Evolutionary conservation across 495 filamentous ascomycete species (phyloP), one percentile per base, ranked within the genome.

Genomic region (Penicillium nucicola): DNA sequence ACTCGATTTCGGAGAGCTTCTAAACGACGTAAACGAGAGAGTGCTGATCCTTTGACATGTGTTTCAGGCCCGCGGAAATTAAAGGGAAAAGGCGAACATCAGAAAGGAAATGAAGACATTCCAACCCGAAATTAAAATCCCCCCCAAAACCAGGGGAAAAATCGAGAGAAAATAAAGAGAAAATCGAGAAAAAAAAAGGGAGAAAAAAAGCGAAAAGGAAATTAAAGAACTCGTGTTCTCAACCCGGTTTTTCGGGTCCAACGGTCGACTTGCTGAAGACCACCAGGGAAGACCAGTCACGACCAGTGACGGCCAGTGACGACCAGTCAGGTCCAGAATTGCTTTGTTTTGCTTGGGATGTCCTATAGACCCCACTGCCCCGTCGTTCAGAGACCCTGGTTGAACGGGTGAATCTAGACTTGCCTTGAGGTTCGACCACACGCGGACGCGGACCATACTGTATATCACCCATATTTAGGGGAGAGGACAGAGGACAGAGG

Each of bases 41-140:
- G 48, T 50, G 56, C 40, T 55, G 60, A 62, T 62, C 59, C 34
- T 30, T 55, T 25, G 55, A 51, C 56, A 44, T 44, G 59, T 62
- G 59, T 62, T 62, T 62, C 59, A 62, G 56, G 56, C 45, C n/a
- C n/a, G n/a, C n/a, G n/a, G n/a, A n/a, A 55, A 55, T 51, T 32
- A 45, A 47, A 55, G 25, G 34, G 55, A 11, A 36, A 25, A 19
- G 5, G 25, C 25, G 25, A 10, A 23, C n/a, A 23, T 12, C 11
- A 20, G 17, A 4, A 22, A 12, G 20, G n/a, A 20, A 39, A 37
- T 37, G n/a, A n/a, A n/a, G n/a, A n/a, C n/a, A n/a, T n/a, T n/a
- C n/a, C n/a, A n/a, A n/a, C n/a, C n/a, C n/a, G n/a, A n/a, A n/a
- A n/a, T n/a, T n/a, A n/a, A n/a, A n/a, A n/a, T n/a, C n/a, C n/a